Evolutionary conservation across 768 basidiomycete species (phyloP).

Genomic region (Myochromella boudieri): DNA sequence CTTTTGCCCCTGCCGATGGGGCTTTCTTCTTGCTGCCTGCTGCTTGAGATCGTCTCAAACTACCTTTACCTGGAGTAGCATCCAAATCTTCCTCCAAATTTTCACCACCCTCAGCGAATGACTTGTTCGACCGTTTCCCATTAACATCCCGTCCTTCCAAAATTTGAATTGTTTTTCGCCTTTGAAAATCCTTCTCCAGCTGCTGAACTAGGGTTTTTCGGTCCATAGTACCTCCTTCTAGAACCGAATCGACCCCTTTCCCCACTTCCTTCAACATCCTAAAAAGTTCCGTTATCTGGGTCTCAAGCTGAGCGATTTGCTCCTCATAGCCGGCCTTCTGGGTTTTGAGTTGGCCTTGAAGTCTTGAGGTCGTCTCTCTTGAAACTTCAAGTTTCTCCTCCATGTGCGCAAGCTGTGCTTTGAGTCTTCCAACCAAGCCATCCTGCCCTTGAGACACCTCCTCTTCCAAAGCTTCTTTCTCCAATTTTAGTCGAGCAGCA

Average conservation of each 20-base stretch:
- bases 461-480: constrained; percentile 81
- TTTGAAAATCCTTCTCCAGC: constrained; percentile 79
- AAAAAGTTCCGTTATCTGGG: constrained; percentile 92
- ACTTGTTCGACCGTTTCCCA: constrained; percentile 24
- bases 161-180: constrained; percentile 80
- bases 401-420: constrained; percentile 61
- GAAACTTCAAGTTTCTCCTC: constrained; percentile 81
- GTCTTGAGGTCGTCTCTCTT: constrained; percentile 70
- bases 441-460: constrained; percentile 80
- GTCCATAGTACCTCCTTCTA: constrained; percentile 73
- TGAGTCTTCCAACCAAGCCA: constrained; percentile 82
- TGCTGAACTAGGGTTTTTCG: constrained; percentile 77
- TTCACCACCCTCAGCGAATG: constrained; percentile 28
- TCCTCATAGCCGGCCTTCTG: constrained; percentile 84
- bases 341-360: constrained; percentile 75
- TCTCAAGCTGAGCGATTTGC: constrained; percentile 83
- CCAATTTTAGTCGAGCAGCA: constrained; percentile 65
- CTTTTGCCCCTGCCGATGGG: constrained; percentile 6
- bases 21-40: constrained; percentile 29
- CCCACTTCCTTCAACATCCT: constrained; percentile 89
- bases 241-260: constrained; percentile 71
- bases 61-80: constrained; percentile 58
- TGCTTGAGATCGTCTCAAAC: constrained; percentile 34
- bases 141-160: constrained; percentile 68
- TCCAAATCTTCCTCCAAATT: constrained; percentile 52